Conservation (phyloP, 345 rosid genomes). For the Syzygium jambos region DNA sequence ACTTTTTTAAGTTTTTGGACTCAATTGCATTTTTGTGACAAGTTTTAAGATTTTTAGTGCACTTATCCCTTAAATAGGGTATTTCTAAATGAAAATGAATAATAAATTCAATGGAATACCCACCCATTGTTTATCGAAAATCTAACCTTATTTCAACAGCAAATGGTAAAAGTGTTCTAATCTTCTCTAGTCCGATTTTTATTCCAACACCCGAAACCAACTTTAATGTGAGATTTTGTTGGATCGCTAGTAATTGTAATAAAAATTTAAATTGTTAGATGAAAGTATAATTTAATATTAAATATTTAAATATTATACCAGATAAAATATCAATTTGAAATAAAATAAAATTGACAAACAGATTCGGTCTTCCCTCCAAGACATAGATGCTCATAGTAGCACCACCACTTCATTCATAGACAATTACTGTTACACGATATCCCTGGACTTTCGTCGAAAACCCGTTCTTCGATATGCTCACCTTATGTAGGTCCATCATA, state of each 20-base stretch:
- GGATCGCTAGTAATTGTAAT: rapidly evolving
- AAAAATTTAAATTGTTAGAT: no score
- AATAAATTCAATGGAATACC: no score
- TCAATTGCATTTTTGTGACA: no score
- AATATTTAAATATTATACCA: no score
- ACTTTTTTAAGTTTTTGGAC: no score
- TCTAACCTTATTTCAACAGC: no score
- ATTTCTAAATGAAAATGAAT: no score
- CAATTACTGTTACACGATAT: rapidly evolving
- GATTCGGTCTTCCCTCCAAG: background rate
- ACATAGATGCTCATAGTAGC: background rate
- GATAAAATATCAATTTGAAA: no score
- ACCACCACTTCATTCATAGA: background rate
- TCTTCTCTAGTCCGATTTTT: background rate
- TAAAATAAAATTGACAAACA: background rate
- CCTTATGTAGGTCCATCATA: background rate
- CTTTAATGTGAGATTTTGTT: rapidly evolving
- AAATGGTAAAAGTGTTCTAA: background rate
- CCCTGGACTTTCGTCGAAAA: background rate
- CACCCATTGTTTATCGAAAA: no score
- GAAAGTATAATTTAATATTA: no score
- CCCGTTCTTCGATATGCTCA: rapidly evolving
- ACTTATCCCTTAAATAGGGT: no score
- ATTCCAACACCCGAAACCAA: background rate
- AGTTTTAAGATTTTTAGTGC: no score